These are phyloP conservation scores for Diaporthe australafricana DNA, from an alignment of 2,329 filamentous ascomycete genomes.

Conservation along the genomic window DNA sequence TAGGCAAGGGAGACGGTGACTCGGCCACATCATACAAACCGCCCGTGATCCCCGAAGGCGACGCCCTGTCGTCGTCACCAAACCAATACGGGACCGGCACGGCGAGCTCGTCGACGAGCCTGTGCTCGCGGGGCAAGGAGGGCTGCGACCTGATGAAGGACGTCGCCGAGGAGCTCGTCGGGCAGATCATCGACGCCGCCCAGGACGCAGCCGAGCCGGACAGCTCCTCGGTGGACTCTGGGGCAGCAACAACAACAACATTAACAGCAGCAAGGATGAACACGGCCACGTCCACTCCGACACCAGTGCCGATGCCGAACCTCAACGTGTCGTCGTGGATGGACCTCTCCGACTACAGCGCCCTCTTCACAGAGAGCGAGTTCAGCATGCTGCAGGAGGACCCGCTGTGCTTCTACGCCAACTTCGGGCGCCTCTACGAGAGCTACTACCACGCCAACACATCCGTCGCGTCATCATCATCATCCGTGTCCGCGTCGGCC, in stretches of 20 bases:
- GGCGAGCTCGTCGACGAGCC: neutral
- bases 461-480: neutral
- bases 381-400: neutral
- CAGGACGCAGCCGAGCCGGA: neutral
- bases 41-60: neutral
- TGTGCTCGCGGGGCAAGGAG: neutral
- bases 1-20: neutral
- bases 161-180: neutral
- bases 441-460: neutral
- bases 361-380: neutral
- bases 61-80: neutral
- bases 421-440: slow-evolving; percentile 6
- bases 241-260: neutral
- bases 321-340: neutral
- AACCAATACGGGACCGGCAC: neutral
- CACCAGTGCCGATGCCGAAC: neutral
- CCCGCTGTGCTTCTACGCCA: neutral
- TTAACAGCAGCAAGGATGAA: neutral
- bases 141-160: neutral
- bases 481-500: neutral
- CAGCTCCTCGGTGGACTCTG: neutral
- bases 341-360: neutral
- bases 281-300: neutral
- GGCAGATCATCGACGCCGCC: neutral
- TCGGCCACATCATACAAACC: neutral